These are phyloP conservation scores for Ciborinia camelliae DNA, from an alignment of 2,329 filamentous ascomycete species.

Conservation along the genomic window DNA sequence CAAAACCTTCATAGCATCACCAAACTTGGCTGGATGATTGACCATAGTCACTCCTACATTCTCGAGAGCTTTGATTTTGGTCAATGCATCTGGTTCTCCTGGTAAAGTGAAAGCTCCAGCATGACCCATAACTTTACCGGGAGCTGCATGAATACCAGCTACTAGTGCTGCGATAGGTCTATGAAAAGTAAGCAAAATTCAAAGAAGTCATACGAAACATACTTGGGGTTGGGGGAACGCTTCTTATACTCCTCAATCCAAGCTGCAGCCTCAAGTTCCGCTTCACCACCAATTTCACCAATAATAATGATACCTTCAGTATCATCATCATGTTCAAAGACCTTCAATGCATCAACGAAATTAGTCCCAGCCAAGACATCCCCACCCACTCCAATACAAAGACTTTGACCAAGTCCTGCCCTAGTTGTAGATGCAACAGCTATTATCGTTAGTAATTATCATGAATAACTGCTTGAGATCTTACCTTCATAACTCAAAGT, in stretches of 20 bases:
- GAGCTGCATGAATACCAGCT: slow-evolving; percentile 61
- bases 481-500: slow-evolving; percentile 66
- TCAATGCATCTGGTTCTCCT: slow-evolving; percentile 60
- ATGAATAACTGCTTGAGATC: slow-evolving; percentile 1
- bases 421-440: slow-evolving; percentile 68
- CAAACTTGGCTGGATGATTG: slow-evolving; percentile 73
- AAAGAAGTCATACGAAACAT: slow-evolving; percentile 30
- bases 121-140: slow-evolving; percentile 71
- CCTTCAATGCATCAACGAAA: slow-evolving; percentile 64
- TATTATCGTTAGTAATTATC: slow-evolving; percentile 25
- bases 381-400: slow-evolving; percentile 71
- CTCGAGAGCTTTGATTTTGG: slow-evolving; percentile 66
- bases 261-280: slow-evolving; percentile 66
- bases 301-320: slow-evolving; percentile 66
- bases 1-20: slow-evolving; percentile 61
- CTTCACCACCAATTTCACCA: slow-evolving; percentile 64
- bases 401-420: slow-evolving; percentile 66
- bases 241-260: slow-evolving; percentile 66
- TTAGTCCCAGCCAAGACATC: slow-evolving; percentile 71
- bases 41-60: slow-evolving; percentile 66
- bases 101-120: slow-evolving; percentile 69
- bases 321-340: slow-evolving; percentile 62
- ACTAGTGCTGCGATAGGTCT: slow-evolving; percentile 72
- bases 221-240: slow-evolving; percentile 60
- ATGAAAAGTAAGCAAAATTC: slow-evolving; percentile 6